Evolutionary conservation across 169 alveolate genomes (phyloP).

Genomic region (Plasmodium cynomolgi): DNA sequence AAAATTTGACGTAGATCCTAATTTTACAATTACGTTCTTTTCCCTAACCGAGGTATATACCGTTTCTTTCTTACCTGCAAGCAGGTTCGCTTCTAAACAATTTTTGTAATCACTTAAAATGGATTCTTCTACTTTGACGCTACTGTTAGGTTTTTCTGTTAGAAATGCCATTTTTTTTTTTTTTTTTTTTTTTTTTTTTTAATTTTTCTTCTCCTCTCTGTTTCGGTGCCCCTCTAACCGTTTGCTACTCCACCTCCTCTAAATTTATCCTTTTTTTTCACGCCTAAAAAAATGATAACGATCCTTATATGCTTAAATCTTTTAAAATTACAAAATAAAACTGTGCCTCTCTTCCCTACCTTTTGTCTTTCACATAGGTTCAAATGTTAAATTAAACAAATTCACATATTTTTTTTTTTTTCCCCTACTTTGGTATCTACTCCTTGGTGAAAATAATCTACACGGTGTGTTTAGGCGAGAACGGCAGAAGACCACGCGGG

Average conservation of each 20-base stretch:
- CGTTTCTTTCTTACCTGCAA: slow-evolving; percentile 13
- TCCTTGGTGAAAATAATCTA: background rate
- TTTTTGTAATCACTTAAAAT: background rate
- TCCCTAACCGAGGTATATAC: slow-evolving; percentile 14
- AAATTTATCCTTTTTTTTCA: background rate
- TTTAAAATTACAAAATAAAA: background rate
- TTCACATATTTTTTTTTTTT: background rate
- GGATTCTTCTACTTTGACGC: slow-evolving; percentile 16
- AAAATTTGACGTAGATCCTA: background rate
- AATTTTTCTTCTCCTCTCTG: background rate
- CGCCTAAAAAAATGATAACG: background rate
- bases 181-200: background rate
- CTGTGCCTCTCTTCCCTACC: background rate
- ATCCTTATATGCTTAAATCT: background rate
- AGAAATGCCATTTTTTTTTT: background rate
- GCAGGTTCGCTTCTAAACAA: background rate
- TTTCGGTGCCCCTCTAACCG: background rate
- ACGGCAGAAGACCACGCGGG: background rate
- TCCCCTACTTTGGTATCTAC: background rate
- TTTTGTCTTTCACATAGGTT: slow-evolving; percentile 3
- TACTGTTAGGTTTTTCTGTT: slow-evolving; percentile 14
- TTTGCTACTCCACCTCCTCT: background rate
- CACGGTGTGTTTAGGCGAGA: background rate
- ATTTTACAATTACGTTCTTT: background rate
- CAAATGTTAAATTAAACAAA: background rate